A percentile compares a stretch with the other conserved stretches of the same genome.
phyloP scores from a whole-genome alignment of 2,329 filamentous ascomycete species.

The Teratosphaeria epicoccoides region DNA sequence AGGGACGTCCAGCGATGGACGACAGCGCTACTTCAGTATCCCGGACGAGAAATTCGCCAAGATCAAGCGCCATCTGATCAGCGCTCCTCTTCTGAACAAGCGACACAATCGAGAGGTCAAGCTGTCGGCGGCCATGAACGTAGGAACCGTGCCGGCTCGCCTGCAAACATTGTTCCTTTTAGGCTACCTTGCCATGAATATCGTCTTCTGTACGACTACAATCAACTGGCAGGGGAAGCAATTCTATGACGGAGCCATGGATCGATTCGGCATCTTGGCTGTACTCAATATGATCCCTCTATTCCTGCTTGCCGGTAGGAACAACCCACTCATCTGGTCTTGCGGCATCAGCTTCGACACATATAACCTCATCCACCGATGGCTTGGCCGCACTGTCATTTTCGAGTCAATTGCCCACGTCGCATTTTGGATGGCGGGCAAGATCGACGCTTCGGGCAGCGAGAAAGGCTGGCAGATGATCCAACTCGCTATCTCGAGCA shows the following conservation, averaged over 20 bases:
- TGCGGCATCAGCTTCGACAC: constrained; percentile 70
- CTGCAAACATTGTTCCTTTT: constrained; percentile 38
- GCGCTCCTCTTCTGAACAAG: constrained; percentile 37
- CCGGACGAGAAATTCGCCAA: constrained; percentile 42
- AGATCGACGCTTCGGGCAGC: constrained; percentile 29
- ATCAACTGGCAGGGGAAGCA: constrained; percentile 52
- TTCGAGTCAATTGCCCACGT: constrained; percentile 59
- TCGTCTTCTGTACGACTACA: constrained; percentile 36
- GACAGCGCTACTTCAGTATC: constrained; percentile 64
- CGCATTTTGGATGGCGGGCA: constrained; percentile 45
- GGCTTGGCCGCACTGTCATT: constrained; percentile 66
- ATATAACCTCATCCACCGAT: constrained; percentile 71
- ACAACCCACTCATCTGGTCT: constrained; percentile 65
- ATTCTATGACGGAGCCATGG: constrained; percentile 57
- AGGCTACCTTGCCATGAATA: constrained; percentile 39
- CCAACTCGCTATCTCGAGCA: constrained; percentile 27
- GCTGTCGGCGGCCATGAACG: constrained; percentile 38
- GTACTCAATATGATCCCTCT: constrained; percentile 71
- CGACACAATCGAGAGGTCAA: constrained; percentile 43
- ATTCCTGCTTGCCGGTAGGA: constrained; percentile 44
- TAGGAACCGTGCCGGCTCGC: constrained; percentile 40
- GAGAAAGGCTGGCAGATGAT: constrained; percentile 42
- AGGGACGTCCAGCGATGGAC: constrained; percentile 41
- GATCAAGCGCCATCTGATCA: constrained; percentile 37
- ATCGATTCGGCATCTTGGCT: constrained; percentile 59